Conservation (phyloP, 805 yeast species). For the Candida xiaguanensis region DNA sequence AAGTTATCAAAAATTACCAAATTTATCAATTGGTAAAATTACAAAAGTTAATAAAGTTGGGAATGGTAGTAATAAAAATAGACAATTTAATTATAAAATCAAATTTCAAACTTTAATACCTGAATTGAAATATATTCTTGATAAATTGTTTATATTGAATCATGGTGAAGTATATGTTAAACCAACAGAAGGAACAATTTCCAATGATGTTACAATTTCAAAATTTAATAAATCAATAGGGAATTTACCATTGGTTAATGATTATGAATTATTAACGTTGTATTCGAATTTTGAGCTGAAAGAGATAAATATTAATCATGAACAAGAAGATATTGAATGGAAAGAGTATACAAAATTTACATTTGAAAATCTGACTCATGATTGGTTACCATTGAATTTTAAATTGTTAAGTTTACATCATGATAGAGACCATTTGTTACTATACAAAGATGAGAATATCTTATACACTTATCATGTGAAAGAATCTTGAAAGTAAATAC, state of each 20-base stretch:
- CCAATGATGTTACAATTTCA: neutral
- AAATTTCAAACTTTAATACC: neutral
- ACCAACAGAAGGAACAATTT: too few relatives aligned
- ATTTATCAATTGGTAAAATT: neutral
- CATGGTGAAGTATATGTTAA: slow-evolving; percentile 1
- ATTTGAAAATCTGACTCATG: neutral
- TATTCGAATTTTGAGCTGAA: neutral
- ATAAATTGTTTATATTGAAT: neutral
- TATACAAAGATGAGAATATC: neutral
- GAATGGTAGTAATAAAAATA: slow-evolving; percentile 8
- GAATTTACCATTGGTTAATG: neutral
- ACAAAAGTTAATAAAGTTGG: slow-evolving; percentile 6
- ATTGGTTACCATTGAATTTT: neutral
- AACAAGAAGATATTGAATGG: neutral
- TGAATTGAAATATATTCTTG: slow-evolving; percentile 4
- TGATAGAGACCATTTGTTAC: neutral
- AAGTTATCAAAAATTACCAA: slow-evolving; percentile 6
- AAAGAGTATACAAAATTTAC: neutral
- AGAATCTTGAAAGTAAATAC: too few relatives aligned
- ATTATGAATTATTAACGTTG: slow-evolving; percentile 6
- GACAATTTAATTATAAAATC: slow-evolving; percentile 2
- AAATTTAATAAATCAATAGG: neutral
- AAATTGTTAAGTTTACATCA: neutral
- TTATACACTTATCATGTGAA: neutral
- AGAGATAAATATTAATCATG: neutral